These are phyloP conservation scores for Penicillium goetzii DNA, from an alignment of 495 filamentous ascomycete species.

Conservation along the genomic window DNA sequence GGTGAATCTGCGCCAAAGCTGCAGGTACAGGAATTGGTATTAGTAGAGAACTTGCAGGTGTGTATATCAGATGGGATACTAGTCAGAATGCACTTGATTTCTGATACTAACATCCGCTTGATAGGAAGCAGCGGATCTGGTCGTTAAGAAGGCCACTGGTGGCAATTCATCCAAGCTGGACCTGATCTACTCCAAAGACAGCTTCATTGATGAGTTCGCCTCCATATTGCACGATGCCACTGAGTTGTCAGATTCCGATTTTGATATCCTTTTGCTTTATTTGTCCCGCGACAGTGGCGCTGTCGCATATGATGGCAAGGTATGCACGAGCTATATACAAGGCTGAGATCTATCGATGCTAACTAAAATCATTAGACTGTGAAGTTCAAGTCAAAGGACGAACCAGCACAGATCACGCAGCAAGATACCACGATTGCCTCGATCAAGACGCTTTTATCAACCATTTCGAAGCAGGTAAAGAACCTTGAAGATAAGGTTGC, in stretches of 20 bases:
- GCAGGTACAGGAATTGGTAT: constrained; percentile 51
- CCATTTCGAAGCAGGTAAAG: constrained; percentile 65
- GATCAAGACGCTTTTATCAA: constrained; percentile 67
- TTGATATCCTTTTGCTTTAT: constrained; percentile 71
- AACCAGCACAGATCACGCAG: constrained; percentile 60
- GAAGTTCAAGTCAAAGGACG: constrained; percentile 65
- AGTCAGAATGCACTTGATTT: no score
- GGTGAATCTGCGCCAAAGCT: constrained; percentile 34
- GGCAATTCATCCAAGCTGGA: constrained; percentile 54
- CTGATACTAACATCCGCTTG: constrained; percentile 10
- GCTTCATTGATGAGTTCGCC: constrained; percentile 63
- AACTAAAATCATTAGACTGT: constrained; percentile 58
- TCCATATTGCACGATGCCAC: constrained; percentile 52
- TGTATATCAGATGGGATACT: constrained; percentile 8
- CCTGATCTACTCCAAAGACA: constrained; percentile 66
- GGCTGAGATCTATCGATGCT: constrained; percentile 20
- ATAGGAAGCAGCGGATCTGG: constrained; percentile 50
- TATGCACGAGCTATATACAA: constrained; percentile 36
- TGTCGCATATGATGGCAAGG: constrained; percentile 67
- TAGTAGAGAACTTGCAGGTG: constrained; percentile 59
- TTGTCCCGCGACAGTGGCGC: constrained; percentile 68
- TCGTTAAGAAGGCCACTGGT: constrained; percentile 49
- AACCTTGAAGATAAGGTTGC: constrained; percentile 58
- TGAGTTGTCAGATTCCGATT: constrained; percentile 65
- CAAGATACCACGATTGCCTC: constrained; percentile 82